A percentile compares a stretch with the other conserved stretches of the same genome.
phyloP scores from a whole-genome alignment of 805 yeast genomes.

The Kazachstania martiniae region DNA sequence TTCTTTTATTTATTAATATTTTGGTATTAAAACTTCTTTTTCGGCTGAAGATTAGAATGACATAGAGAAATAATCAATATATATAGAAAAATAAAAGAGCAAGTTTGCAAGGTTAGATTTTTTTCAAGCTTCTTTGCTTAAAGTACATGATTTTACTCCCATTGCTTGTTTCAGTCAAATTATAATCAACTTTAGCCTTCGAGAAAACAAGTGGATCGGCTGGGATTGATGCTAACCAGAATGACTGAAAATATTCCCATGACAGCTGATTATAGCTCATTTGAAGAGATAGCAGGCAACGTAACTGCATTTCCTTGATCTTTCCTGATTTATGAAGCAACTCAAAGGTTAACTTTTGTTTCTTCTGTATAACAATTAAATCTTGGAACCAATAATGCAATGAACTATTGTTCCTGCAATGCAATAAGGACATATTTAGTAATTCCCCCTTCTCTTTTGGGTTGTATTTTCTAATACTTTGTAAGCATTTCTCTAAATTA shows the following conservation, averaged over 20 bases:
- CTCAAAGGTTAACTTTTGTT: slow-evolving; percentile 2
- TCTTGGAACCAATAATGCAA: slow-evolving; percentile 11
- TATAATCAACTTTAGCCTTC: too few species aligned
- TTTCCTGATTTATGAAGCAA: slow-evolving; percentile 9
- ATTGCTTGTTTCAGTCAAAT: too few species aligned
- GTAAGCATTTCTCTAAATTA: slow-evolving; percentile 9
- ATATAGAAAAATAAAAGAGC: too few species aligned
- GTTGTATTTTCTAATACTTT: not conserved
- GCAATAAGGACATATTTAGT: slow-evolving; percentile 2
- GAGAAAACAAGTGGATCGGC: too few species aligned
- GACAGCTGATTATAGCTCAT: slow-evolving; percentile 17
- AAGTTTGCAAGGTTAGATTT: too few species aligned
- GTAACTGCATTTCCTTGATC: slow-evolving; percentile 8
- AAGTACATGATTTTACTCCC: too few species aligned
- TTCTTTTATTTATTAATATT: too few species aligned
- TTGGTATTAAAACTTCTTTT: too few species aligned
- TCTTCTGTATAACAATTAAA: slow-evolving; percentile 1
- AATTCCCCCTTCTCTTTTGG: not conserved
- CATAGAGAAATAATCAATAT: too few species aligned
- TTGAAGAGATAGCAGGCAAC: slow-evolving; percentile 6
- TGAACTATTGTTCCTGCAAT: slow-evolving; percentile 1
- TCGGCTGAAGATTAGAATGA: too few species aligned
- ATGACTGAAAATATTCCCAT: slow-evolving; percentile 4
- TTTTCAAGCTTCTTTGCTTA: too few species aligned
- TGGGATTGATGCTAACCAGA: too few species aligned